phyloP scores from a whole-genome alignment of 768 basidiomycete species.

The Russula abietina region DNA sequence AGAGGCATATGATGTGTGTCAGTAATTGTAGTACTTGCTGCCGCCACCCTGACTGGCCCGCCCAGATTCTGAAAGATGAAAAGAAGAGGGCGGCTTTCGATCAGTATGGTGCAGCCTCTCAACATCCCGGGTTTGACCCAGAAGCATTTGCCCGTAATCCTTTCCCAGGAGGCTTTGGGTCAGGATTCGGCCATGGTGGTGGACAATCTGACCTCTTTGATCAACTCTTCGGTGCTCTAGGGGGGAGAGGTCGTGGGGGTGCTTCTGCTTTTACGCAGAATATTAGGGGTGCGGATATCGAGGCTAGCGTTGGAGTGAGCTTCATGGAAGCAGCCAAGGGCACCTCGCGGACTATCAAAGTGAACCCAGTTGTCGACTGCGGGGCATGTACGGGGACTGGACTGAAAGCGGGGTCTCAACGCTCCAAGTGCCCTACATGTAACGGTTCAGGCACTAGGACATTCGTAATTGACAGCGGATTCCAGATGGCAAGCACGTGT shows the following conservation, averaged over 20 bases:
- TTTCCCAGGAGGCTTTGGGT: slow-evolving; percentile 40
- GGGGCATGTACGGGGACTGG: slow-evolving; percentile 80
- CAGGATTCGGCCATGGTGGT: slow-evolving; percentile 47
- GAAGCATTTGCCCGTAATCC: slow-evolving; percentile 53
- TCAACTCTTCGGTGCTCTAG: slow-evolving; percentile 71
- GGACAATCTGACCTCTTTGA: slow-evolving; percentile 69
- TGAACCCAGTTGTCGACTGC: slow-evolving; percentile 81
- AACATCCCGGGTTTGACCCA: slow-evolving; percentile 91
- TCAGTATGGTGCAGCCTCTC: slow-evolving; percentile 86
- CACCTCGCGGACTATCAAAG: slow-evolving; percentile 61
- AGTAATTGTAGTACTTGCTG: slow-evolving; percentile 11
- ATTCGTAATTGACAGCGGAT: slow-evolving; percentile 86
- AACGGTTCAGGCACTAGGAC: slow-evolving; percentile 83
- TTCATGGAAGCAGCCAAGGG: slow-evolving; percentile 98
- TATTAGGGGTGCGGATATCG: slow-evolving; percentile 73
- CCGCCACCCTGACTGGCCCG: slow-evolving; percentile 7
- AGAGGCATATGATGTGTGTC: slow-evolving; percentile 87
- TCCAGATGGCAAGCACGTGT: slow-evolving; percentile 96
- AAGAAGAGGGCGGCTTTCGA: slow-evolving; percentile 89
- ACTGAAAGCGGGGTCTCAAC: slow-evolving; percentile 79
- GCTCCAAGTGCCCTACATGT: slow-evolving; percentile 72
- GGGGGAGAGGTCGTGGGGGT: slow-evolving; percentile 41
- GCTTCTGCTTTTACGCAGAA: slow-evolving; percentile 39
- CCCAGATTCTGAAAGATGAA: slow-evolving; percentile 86
- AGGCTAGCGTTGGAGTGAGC: slow-evolving; percentile 63